Evolutionary conservation across 2,329 filamentous ascomycete species (phyloP), one percentile per base, ranked within the genome.

Genomic region (Tolypocladium tundrense): DNA sequence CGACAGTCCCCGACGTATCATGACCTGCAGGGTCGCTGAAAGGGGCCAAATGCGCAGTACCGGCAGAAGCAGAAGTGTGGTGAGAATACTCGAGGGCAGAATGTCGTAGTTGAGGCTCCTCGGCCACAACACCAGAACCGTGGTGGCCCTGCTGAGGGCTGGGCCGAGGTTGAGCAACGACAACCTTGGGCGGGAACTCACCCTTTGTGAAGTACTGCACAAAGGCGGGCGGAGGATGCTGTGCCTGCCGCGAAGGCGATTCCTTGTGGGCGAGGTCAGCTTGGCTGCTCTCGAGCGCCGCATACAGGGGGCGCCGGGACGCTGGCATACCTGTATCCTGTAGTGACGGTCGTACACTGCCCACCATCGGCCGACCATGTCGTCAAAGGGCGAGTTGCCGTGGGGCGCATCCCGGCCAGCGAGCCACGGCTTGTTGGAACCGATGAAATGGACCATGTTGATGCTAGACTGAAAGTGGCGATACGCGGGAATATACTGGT

Each of bases 401-500:
- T 75, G 76, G 56, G 77, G 75, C 10, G 78, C 75, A 53, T 80
- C 69, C 63, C 86, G 80, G 42, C 85, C 86, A 60, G 84, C 75
- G 27, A 81, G 81, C 94, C 94, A 99, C 0, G 94, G 94, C 76
- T 99, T 99, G 58, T 90, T 82, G 59, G 86, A 75, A 48, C 94
- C 94, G 67, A 99, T 97, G 73, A 97, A 99, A 75, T 99, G 94
- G 33, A 96, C 87, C 77, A 95, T 83, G 69, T 82, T 92, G 67
- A 99, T 96, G 65, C 85, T 88, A 53, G 88, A 88, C 73, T 95
- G 90, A 72, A 95, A 96, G 77, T 97, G 91, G 63, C 86, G 85
- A 74, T 96, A 99, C 56, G 94, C 94, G 14, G 94, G 94, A 58
- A 97, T 81, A 74, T 97, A 99, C 75, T 99, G 94, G 76, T 99